Evolutionary conservation across 371 early-diverging fungal species (phyloP).

Genomic region (Mucor lusitanicus): DNA sequence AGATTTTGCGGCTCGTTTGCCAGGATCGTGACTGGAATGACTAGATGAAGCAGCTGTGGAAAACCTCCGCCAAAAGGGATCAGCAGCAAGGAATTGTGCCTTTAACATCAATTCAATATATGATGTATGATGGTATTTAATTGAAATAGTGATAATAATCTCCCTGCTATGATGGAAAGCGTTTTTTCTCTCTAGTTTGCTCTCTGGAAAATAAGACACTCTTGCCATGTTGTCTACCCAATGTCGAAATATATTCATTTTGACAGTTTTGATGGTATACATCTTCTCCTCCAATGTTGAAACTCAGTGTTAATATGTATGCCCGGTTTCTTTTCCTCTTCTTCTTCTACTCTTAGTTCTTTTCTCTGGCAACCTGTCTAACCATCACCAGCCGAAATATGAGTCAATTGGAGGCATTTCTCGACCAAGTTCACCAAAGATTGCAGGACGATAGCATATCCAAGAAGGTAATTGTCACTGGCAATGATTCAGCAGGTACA

Average conservation of each 20-base stretch:
- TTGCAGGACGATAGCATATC: not conserved
- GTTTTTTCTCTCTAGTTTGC: not conserved
- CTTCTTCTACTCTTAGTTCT: not conserved
- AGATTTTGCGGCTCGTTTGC: conserved; percentile 1
- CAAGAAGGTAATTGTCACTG: conserved; percentile 50
- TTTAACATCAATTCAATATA: not conserved
- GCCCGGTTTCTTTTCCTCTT: not conserved
- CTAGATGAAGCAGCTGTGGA: not conserved
- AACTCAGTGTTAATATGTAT: not conserved
- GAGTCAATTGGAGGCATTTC: not conserved
- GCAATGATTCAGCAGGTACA: conserved; percentile 75
- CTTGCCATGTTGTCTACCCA: not conserved
- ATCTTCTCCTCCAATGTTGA: not conserved
- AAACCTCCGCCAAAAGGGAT: not conserved
- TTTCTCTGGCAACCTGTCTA: not conserved
- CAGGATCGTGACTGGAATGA: conserved; percentile 6
- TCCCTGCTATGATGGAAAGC: not conserved
- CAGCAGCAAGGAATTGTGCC: too few relatives aligned
- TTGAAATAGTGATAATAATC: not conserved
- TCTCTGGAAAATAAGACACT: not conserved
- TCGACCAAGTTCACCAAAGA: conserved; percentile 3
- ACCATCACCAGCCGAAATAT: not conserved
- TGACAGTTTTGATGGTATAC: not conserved
- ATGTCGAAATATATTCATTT: not conserved
- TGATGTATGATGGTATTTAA: not conserved